Evolutionary conservation across 805 yeast genomes (phyloP).

Genomic region (Metschnikowia chrysomelidarum): DNA sequence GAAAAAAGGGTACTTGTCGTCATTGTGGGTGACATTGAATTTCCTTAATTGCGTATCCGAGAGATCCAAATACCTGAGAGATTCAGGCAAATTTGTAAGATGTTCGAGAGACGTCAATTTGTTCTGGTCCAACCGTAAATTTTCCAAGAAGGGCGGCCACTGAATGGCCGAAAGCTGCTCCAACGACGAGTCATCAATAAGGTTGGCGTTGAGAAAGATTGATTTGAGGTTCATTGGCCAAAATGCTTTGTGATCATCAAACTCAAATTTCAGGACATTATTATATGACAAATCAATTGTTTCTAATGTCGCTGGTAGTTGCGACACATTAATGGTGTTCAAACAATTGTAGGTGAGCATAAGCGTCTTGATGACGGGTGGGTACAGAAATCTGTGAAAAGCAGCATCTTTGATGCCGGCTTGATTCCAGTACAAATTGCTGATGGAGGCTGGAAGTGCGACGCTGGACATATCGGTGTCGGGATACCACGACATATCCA

Average conservation of each 20-base stretch:
- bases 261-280: conserved; percentile 15
- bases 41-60: conserved; percentile 23
- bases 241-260: conserved; percentile 6
- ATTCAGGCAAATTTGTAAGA: conserved; percentile 22
- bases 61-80: conserved; percentile 25
- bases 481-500: conserved; percentile 39
- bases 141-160: conserved; percentile 26
- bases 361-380: conserved; percentile 25
- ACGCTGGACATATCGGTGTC: conserved; percentile 25
- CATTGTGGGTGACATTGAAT: conserved; percentile 12
- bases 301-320: conserved; percentile 28
- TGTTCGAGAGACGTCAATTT: conserved; percentile 20
- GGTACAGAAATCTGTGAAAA: conserved; percentile 17
- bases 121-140: conserved; percentile 25
- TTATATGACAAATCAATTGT: conserved; percentile 31
- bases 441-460: conserved; percentile 21
- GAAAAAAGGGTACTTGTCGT: conserved; percentile 19
- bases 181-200: conserved; percentile 20
- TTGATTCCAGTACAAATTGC: conserved; percentile 32
- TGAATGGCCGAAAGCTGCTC: conserved; percentile 16
- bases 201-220: conserved; percentile 23
- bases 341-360: conserved; percentile 34
- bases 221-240: conserved; percentile 30
- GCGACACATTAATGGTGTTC: conserved; percentile 21
- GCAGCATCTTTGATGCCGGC: conserved; percentile 21